Percentiles rank a stretch among this genome's conserved stretches.
Conservation (phyloP, 495 filamentous ascomycete species). For the Parathielavia appendiculata region DNA sequence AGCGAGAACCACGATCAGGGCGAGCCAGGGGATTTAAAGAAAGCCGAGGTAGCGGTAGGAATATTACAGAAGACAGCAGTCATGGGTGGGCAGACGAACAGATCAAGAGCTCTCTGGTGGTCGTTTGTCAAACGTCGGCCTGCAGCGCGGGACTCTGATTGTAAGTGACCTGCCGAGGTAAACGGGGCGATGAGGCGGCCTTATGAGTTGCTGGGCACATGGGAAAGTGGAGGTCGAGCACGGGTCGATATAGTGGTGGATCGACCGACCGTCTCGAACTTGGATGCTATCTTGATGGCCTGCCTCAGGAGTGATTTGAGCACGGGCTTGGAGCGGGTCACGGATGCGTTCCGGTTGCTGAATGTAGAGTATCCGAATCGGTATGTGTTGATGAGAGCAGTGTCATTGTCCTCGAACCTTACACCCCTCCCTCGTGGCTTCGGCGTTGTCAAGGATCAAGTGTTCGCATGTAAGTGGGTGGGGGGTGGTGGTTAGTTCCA, state of each 20-base stretch:
- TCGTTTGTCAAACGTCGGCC: conserved; percentile 29
- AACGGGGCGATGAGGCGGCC: conserved; percentile 25
- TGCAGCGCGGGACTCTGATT: conserved; percentile 22
- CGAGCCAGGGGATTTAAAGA: conserved; percentile 5
- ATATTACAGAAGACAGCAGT: conserved; percentile 1
- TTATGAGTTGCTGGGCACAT: conserved; percentile 20
- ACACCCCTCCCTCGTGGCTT: conserved; percentile 13
- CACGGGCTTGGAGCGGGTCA: conserved; percentile 17
- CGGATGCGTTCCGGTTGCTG: conserved; percentile 27
- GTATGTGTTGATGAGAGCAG: conserved; percentile 20
- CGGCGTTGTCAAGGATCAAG: conserved; percentile 7
- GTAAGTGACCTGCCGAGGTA: conserved; percentile 26
- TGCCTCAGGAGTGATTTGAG: conserved; percentile 18
- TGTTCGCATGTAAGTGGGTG: conserved; percentile 22
- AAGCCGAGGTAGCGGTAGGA: conserved; percentile 4
- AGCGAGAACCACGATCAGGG: conserved; percentile 11
- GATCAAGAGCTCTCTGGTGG: conserved; percentile 8
- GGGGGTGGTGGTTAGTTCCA: neutral
- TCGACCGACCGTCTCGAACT: conserved; percentile 11
- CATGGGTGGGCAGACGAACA: conserved; percentile 1
- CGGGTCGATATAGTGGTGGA: conserved; percentile 7
- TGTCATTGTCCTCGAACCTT: neutral
- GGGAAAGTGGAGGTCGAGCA: conserved; percentile 16
- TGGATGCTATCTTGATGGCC: conserved; percentile 3
- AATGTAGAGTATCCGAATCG: conserved; percentile 20